Evolutionary conservation across 345 rosid species (phyloP), one percentile per base, ranked within the genome.

Genomic region (Eucalyptus curtisii): DNA sequence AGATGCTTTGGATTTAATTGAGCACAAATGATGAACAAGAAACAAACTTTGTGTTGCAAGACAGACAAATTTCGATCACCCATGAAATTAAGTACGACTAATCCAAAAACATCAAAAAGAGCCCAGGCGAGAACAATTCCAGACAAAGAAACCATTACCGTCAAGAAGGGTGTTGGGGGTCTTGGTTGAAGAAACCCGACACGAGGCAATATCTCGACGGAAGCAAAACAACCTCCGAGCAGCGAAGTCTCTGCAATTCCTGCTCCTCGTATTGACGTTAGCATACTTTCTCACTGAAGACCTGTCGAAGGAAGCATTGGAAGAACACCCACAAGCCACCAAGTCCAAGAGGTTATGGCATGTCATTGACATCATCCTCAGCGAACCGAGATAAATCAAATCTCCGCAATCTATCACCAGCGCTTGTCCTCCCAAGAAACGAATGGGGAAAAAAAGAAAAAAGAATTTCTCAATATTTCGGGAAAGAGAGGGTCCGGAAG

Each of bases 301-400:
- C 88, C 94, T 92, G 82, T 92, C 93, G 89, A 87, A 91, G 45
- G 94, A 91, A 87, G 93, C 94, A 92, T 91, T 93, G 52, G 92
- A 94, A 86, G 96, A 94, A 89, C 95, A 94, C 33, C 95, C 98
- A 88, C 94, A 94, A 90, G 95, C 91, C 86, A 91, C 92, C 89
- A 94, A 90, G 92, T 94, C 97, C 91, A 94, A 92, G 87, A 95
- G 95, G 87, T 93, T 93, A 79, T 86, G 94, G 92, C 98, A 94
- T 49, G 97, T 91, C 92, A 95, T 49, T 90, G 96, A 94, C 95
- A 95, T 91, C 96, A 96, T 96, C 89, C 93, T 95, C 66, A 85
- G 89, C 87, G 80, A 87, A 92, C 90, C 91, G 87, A 90, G 59
- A 92, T 86, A 91, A 64, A 45, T 87, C 87, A 91, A 89, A 68